Base-by-base conservation (phyloP, 495 filamentous ascomycete genomes). In the Rhizodiscina lignyota region DNA sequence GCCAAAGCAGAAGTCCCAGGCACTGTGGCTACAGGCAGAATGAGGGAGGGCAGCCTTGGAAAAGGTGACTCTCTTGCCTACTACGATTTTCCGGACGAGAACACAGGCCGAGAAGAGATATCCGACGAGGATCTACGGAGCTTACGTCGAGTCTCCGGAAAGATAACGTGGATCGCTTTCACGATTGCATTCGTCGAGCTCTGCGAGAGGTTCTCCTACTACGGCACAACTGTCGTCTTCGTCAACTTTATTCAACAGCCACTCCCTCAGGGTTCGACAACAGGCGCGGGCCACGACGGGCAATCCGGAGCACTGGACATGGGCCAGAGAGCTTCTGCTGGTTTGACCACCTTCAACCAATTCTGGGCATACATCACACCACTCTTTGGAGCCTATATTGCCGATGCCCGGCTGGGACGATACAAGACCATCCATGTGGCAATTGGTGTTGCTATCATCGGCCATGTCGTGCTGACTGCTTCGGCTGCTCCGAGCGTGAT, bases 141-240 rank as follows among this genome's bases (percentile, higher is more conserved):
- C 0, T 62, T 85, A 5, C 70, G 66, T 18, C 70, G 79, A 24
- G 63, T 85, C 1, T 59, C 77, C 11, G 79, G 69, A 27, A 61
- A 59, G 23, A 64, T 87, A 19, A 76, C 74, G 15, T 74, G 62
- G 62, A 66, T 56, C 11, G 64, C 67, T 5, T 85, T 70, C 47
- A 76, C 73, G 17, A 66, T 87, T 35, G 77, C 74, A 16, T 74
- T 83, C 43, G 68, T 82, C 31, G 80, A 86, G 55, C 52, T 83
- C 37, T 79, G 72, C 57, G 80, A 86, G 60, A 73, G 79, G 22
- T 82, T 83, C 58, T 76, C 74, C 6, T 84, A 79, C 61, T 83
- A 83, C 50, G 80, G 79, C 35, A 79, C 75, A 10, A 78, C 70
- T 17, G 73, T 69, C 24, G 74, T 83, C 32, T 79, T 68, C 50